Conservation (phyloP, 208 protist genomes). For the Trypanosoma mega region DNA sequence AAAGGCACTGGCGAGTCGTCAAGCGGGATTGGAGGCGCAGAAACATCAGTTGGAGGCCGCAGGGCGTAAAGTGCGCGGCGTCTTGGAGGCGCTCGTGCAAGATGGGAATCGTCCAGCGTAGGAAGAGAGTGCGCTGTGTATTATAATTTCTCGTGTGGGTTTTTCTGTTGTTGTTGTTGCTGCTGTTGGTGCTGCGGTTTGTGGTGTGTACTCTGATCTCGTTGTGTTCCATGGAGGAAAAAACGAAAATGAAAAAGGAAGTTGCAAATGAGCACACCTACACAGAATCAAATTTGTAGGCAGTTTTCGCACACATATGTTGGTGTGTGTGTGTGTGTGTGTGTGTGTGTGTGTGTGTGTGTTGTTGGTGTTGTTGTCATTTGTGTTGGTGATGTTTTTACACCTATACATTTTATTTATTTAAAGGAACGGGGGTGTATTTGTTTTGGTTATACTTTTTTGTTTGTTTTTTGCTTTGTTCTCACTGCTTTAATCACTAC, state of each 20-base stretch:
- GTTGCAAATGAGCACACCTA: too few relatives aligned
- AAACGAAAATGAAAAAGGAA: too few relatives aligned
- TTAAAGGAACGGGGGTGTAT: not conserved
- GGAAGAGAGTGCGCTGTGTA: not conserved
- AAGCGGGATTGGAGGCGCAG: conserved; percentile 10
- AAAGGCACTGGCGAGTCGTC: not conserved
- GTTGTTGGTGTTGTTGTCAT: not conserved
- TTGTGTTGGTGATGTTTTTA: not conserved
- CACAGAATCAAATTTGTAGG: too few relatives aligned
- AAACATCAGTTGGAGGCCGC: conserved; percentile 11
- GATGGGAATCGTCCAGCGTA: not conserved
- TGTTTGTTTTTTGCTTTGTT: conserved; percentile 15
- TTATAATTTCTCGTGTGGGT: not conserved
- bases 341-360: not conserved
- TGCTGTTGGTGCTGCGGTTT: not conserved
- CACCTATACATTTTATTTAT: too few relatives aligned
- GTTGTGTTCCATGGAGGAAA: too few relatives aligned
- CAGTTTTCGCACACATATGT: not conserved
- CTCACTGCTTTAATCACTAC: not conserved
- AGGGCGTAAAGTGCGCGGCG: not conserved
- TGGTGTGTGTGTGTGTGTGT: conserved; percentile 1
- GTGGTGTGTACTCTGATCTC: not conserved
- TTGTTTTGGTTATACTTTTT: conserved; percentile 6
- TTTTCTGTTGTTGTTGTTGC: conserved; percentile 10
- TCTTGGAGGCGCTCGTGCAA: conserved; percentile 5